Base-by-base conservation (phyloP, 2,329 filamentous ascomycete species). In the Botrytis deweyae region DNA sequence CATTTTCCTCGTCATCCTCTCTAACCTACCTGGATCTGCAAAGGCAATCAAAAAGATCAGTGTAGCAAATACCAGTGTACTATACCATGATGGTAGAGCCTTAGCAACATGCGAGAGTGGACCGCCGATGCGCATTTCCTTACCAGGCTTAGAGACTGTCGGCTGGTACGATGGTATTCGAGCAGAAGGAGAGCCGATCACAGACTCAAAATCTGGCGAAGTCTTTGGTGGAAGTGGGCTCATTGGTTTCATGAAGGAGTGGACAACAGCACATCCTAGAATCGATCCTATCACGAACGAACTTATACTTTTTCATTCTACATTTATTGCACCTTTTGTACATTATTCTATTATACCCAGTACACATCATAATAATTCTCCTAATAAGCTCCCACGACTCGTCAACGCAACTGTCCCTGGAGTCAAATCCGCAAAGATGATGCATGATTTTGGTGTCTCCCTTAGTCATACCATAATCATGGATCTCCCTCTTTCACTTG, bases 381-480 rank as follows among this genome's bases (percentile, higher is more conserved):
- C 20, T 71, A 74, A 64, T 74, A 76, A 75, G 44, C 78, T 79
- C 0, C 73, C 79, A 0, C 76, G 78, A 68, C 73, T 80, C 44
- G 73, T 91, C 73, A 88, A 89, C 76, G 82, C 84, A 10, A 83
- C 89, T 0, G 85, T 93, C 0, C 87, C 89, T 0, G 90, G 90
- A 0, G 84, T 93, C 40, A 83, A 84, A 6, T 87, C 87, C 1
- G 88, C 90, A 2, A 92, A 91, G 79, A 91, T 93, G 87, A 93
- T 93, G 90, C 91, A 93, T 79, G 91, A 93, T 80, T 93, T 93
- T 81, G 91, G 91, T 22, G 90, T 91, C 1, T 91, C 90, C 2
- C 84, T 82, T 8, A 81, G 79, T 8, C 86, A 92, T 77, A 92
- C 90, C 0, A 82, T 93, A 55, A 91, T 93, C 72, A 86, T 93